Conservation (phyloP, 2,329 filamentous ascomycete species). For the Paraconiothyrium brasiliense region DNA sequence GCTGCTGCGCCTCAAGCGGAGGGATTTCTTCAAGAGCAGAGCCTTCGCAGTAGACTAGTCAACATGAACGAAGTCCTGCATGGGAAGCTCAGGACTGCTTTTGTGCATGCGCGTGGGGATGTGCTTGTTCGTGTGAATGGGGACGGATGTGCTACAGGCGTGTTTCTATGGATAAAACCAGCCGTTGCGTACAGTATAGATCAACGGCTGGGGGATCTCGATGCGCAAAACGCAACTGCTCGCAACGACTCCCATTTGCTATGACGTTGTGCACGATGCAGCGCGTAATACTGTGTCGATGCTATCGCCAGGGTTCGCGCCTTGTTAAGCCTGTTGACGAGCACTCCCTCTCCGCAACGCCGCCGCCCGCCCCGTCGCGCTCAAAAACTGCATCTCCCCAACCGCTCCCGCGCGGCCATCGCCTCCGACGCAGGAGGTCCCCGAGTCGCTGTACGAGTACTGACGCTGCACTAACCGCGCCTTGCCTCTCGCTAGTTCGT, state of each 20-base stretch:
- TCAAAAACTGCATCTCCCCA: background rate
- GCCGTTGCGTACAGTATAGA: background rate
- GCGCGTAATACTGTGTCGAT: constrained; percentile 7
- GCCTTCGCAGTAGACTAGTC: no score
- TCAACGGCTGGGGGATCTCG: constrained; percentile 8
- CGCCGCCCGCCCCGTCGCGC: background rate
- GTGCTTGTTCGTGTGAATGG: background rate
- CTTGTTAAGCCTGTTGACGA: constrained; percentile 25
- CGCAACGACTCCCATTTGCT: constrained; percentile 5
- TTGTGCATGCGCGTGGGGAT: background rate
- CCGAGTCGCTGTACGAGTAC: background rate
- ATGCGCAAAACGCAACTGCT: constrained; percentile 14
- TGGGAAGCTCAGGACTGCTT: no score
- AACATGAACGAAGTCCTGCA: no score
- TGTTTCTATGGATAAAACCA: background rate
- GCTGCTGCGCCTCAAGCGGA: constrained; percentile 12
- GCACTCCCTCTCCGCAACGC: constrained; percentile 11
- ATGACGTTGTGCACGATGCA: constrained; percentile 22
- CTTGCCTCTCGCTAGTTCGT: constrained; percentile 12
- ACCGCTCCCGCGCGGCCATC: background rate
- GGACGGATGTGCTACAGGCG: background rate
- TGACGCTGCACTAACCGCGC: constrained; percentile 12
- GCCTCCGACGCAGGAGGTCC: constrained; percentile 3
- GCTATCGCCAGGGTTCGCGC: constrained; percentile 26
- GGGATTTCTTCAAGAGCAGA: background rate